Base-by-base conservation (phyloP, 371 early-diverging fungal species). In the Mortierella sp. region DNA sequence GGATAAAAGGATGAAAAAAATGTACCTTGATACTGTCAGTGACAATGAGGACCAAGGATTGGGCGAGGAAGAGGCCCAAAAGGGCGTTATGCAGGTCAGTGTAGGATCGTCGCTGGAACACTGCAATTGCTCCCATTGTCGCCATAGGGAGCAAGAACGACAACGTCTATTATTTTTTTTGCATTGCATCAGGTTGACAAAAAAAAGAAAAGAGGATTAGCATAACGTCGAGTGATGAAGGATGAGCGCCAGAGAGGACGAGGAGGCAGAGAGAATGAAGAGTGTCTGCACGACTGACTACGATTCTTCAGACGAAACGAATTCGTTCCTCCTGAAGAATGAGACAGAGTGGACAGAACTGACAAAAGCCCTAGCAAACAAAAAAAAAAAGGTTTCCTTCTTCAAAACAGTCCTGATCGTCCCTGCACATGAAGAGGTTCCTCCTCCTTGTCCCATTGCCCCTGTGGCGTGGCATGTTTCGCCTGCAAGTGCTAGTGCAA, bases 1-100 rank as follows among this genome's bases (percentile, higher is more conserved):
- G 48, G 4, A 48, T 32, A 35, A 51, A 21, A 46, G 35, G 32
- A 27, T 71, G 51, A 21, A 5, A 12, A 16, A 74, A 71, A 41
- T n/a, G 76, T 87, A 93, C 92, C 93, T 97, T 97, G 48, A 96
- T 75, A 6, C 92, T 86, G 83, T 95, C 93, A 5, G 95, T 96
- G 49, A 95, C 87, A 90, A 95, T 92, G 56, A 94, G 89, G 11
- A 93, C 94, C 82, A 95, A 82, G 14, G 93, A 83, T 46, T 95
- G 90, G 14, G 94, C 80, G 7, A 95, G 88, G 72, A 88, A 89
- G 18, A 93, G 88, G 0, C 95, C 88, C 75, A 88, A 43, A 65
- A 83, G 75, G 21, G 77, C 82, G 75, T 83, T 81, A 54, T 96
- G 94, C 74, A 92, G 89, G 89, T 95, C 95, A 51, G 91, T 89